Conservation (phyloP, 495 filamentous ascomycete genomes). For the Aspergillus bridgeri region DNA sequence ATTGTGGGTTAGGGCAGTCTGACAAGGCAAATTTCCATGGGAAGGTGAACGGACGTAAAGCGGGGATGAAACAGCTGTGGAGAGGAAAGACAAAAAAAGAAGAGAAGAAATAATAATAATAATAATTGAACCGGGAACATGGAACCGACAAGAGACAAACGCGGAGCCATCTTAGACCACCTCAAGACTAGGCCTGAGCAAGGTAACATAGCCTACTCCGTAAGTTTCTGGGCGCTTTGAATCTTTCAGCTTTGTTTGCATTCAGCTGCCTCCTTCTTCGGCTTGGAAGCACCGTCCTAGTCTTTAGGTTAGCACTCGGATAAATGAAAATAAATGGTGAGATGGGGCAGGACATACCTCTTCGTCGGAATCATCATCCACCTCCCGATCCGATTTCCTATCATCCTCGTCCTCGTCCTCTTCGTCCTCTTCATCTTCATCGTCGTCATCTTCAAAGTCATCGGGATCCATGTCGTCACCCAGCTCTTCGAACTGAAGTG, state of each 20-base stretch:
- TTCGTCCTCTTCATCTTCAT: conserved; percentile 79
- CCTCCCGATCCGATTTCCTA: conserved; percentile 41
- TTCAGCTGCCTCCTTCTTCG: conserved; percentile 97
- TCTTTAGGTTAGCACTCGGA: conserved; percentile 28
- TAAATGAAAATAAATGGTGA: conserved; percentile 4
- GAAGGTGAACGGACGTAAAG: not conserved
- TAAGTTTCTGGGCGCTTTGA: not conserved
- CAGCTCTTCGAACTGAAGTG: conserved; percentile 92
- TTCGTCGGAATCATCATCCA: conserved; percentile 81
- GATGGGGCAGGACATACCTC: conserved; percentile 60
- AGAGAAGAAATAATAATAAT: conserved; percentile 6
- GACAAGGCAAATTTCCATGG: not conserved
- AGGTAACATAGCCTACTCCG: not conserved
- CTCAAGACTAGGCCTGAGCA: too few relatives aligned
- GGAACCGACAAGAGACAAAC: not conserved
- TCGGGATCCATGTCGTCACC: conserved; percentile 83
- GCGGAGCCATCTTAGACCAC: too few relatives aligned
- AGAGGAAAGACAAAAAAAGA: not conserved
- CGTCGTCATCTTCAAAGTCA: conserved; percentile 89
- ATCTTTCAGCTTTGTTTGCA: conserved; percentile 92
- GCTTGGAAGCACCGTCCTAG: conserved; percentile 92
- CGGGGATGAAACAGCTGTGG: not conserved
- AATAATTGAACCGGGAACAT: not conserved
- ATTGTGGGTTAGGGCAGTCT: not conserved
- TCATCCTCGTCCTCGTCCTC: conserved; percentile 77